Evolutionary conservation across 2,329 filamentous ascomycete species (phyloP).

Genomic region (Lachnellula suecica): DNA sequence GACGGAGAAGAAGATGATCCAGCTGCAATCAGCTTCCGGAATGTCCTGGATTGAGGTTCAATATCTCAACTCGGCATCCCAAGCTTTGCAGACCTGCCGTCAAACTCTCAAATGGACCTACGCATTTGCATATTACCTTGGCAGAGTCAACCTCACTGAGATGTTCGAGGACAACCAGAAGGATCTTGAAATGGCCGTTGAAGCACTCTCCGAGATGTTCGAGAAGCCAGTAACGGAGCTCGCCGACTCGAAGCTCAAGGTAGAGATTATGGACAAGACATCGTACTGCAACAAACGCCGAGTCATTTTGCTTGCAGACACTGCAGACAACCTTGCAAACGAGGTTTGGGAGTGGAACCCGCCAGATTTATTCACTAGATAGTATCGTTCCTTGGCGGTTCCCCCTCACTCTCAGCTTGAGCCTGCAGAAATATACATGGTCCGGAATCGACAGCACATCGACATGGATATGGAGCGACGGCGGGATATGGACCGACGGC

Average conservation of each 20-base stretch:
- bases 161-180: constrained; percentile 99
- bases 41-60: constrained; percentile 99
- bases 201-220: constrained; percentile 98
- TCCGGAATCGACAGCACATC: no score
- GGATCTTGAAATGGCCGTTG: constrained; percentile 94
- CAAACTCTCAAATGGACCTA: constrained; percentile 99
- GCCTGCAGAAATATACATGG: no score
- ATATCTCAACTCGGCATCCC: constrained; percentile 89
- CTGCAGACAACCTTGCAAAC: constrained; percentile 85
- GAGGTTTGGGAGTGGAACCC: constrained; percentile 54
- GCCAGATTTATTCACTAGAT: background rate
- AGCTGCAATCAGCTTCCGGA: constrained; percentile 87
- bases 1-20: constrained; percentile 99
- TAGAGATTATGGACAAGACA: constrained; percentile 98
- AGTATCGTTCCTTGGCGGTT: constrained; percentile 10
- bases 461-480: no score
- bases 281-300: constrained; percentile 93
- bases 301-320: constrained; percentile 86
- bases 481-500: no score
- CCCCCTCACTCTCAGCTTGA: background rate
- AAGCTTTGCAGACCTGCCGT: constrained; percentile 92
- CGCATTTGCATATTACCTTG: constrained; percentile 97
- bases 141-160: constrained; percentile 89
- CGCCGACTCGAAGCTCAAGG: constrained; percentile 83
- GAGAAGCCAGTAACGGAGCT: constrained; percentile 93